phyloP scores from a whole-genome alignment of 345 rosid genomes.

The Diplotaxis tenuifolia region DNA sequence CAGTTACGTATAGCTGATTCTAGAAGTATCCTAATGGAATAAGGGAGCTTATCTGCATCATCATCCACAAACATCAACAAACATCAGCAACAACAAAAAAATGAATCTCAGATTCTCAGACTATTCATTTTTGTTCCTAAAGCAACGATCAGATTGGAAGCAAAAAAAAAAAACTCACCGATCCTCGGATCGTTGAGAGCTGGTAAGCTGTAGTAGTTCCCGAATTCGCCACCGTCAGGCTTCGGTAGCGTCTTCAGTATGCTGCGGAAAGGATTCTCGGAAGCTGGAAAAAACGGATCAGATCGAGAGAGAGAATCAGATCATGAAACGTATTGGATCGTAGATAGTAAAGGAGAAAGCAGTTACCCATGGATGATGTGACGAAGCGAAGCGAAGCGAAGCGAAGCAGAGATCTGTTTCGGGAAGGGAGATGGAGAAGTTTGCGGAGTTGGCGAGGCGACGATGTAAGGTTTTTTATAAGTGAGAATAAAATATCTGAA shows the following conservation, averaged over 20 bases:
- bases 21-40: conserved; percentile 87
- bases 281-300: conserved; percentile 58
- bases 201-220: conserved; percentile 89
- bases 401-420: conserved; percentile 21
- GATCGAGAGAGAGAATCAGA: neutral
- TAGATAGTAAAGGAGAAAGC: neutral
- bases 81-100: neutral
- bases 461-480: no score
- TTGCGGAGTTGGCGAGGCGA: conserved; percentile 20
- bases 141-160: no score
- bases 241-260: conserved; percentile 52
- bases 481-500: neutral
- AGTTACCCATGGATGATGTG: conserved; percentile 25
- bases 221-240: conserved; percentile 96
- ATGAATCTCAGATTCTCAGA: neutral
- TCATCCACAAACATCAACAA: conserved; percentile 23
- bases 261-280: conserved; percentile 57
- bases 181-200: conserved; percentile 94
- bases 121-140: no score
- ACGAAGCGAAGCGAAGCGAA: neutral
- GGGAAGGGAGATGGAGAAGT: neutral
- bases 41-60: conserved; percentile 76
- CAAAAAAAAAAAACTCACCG: conserved; percentile 60
- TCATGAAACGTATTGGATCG: neutral
- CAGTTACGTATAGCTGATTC: conserved; percentile 97